phyloP scores from a whole-genome alignment of 1,139 yeast species.

The Lodderomyces beijingensis region DNA sequence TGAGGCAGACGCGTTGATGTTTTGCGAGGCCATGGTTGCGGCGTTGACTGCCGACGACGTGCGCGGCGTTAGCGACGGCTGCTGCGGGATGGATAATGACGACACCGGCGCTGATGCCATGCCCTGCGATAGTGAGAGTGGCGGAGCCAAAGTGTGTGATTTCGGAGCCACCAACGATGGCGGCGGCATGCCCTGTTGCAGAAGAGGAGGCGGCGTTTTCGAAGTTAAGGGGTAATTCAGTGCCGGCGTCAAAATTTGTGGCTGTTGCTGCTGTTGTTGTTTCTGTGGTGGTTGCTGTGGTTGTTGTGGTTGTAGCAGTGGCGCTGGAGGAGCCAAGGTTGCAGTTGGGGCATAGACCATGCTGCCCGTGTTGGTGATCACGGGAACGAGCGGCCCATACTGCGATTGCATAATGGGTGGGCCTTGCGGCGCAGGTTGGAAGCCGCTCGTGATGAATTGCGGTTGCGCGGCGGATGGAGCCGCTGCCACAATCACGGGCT shows the following conservation, averaged over 20 bases:
- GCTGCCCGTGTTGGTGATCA: slow-evolving; percentile 24
- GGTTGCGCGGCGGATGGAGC: too few relatives aligned
- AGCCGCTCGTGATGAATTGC: too few relatives aligned
- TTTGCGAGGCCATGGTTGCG: slow-evolving; percentile 13
- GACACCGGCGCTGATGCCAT: background rate
- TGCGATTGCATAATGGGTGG: slow-evolving; percentile 27
- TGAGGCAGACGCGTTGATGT: slow-evolving; percentile 8
- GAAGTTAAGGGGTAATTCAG: slow-evolving; percentile 2
- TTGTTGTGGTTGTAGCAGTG: slow-evolving; percentile 7
- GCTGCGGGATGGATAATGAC: slow-evolving; percentile 5
- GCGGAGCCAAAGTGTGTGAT: background rate
- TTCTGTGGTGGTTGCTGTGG: slow-evolving; percentile 4
- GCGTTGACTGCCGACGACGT: slow-evolving; percentile 14
- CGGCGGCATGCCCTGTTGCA: slow-evolving; percentile 1
- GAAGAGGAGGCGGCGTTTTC: slow-evolving; percentile 1
- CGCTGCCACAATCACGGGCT: too few relatives aligned
- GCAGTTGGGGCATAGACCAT: slow-evolving; percentile 15
- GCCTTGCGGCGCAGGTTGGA: too few relatives aligned
- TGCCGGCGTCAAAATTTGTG: slow-evolving; percentile 4
- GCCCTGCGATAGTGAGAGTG: background rate
- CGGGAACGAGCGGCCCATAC: slow-evolving; percentile 33
- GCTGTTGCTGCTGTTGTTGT: slow-evolving; percentile 5
- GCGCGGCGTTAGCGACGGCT: slow-evolving; percentile 13
- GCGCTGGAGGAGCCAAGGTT: slow-evolving; percentile 5
- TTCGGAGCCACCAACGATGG: background rate